Evolutionary conservation across 306 rosid genomes (phyloP).

Genomic region (Glycine latifolia): DNA sequence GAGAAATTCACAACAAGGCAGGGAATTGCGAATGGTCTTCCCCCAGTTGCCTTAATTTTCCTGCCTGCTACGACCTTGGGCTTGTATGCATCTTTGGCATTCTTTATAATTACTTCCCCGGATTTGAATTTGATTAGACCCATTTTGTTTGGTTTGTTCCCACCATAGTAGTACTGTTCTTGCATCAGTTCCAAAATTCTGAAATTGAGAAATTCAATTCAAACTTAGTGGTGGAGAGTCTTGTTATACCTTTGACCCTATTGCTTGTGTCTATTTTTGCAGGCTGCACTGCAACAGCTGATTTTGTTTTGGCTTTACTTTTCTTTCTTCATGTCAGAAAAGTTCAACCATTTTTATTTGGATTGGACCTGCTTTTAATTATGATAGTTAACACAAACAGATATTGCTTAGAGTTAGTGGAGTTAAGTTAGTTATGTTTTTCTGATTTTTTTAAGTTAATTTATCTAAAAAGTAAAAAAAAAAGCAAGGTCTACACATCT

Average conservation of each 20-base stretch:
- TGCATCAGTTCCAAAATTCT: constrained; percentile 11
- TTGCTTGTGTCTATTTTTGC: constrained; percentile 11
- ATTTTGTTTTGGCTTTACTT: constrained; percentile 3
- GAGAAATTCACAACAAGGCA: constrained; percentile 24
- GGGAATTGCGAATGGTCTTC: constrained; percentile 25
- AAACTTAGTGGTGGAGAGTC: constrained; percentile 39
- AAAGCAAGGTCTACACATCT: no score
- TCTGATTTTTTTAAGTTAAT: not conserved
- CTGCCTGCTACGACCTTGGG: constrained; percentile 21
- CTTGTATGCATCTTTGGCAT: constrained; percentile 9
- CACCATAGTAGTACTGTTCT: constrained; percentile 20
- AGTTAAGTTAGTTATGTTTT: not conserved
- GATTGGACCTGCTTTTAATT: constrained; percentile 36
- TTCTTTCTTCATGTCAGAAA: constrained; percentile 9
- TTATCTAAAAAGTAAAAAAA: constrained; percentile 8
- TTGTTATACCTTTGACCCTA: constrained; percentile 35
- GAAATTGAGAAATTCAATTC: constrained; percentile 7
- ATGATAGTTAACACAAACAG: constrained; percentile 36
- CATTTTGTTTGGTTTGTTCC: constrained; percentile 32
- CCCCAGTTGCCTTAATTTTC: not conserved
- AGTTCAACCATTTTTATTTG: not conserved
- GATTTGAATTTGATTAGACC: constrained; percentile 32
- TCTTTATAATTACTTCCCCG: constrained; percentile 4
- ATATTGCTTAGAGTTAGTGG: constrained; percentile 48
- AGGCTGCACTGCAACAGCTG: not conserved